Evolutionary conservation across 2,329 filamentous ascomycete genomes (phyloP), one percentile per base, ranked within the genome.

Genomic region (Diaporthe citriasiana): DNA sequence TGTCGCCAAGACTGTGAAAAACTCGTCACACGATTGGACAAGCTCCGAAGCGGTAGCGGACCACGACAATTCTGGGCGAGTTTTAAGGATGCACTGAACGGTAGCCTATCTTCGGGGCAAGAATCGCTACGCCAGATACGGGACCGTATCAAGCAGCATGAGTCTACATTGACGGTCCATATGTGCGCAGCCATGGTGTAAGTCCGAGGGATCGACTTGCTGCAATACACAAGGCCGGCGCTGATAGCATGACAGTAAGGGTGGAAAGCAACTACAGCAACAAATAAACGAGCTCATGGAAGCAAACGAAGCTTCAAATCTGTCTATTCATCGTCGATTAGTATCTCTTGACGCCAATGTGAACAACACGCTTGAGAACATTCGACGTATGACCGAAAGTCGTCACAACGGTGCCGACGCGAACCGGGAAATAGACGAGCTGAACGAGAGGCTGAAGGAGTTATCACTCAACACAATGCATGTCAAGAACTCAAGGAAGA

Each of bases 101-200:
- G 51, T 27, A 55, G 51, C 13, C 27, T 55, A 19, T 55, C 27
- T 17, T 33, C 51, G 13, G 51, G 51, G 27, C 51, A 55, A 19
- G 51, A 55, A 25, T 55, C 51, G 3, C 51, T 55, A 17, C 7
- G 53, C 10, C 27, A 56, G 53, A 35, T 56, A 56, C 30, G 22
- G 53, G 30, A 56, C 9, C 53, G 30, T 12, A 56, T 35, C 27
- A 35, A 56, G 53, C 53, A 35, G 17, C 30, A 35, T 13, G 53
- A 56, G 27, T 33, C 53, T 56, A 33, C 53, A 19, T 56, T 56
- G 53, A 56, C 51, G 9, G 51, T 55, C 27, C 51, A 55, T 22
- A 55, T 55, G 51, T 55, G 51, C 10, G 51, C 51, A 55, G 51
- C 33, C 51, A 55, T 55, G 27, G 27, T 55, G 51, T 55, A 55